Percentiles rank a stretch among this genome's conserved stretches.
Conservation (phyloP, 148 eudicot species). For the Rhododendron ovatum region DNA sequence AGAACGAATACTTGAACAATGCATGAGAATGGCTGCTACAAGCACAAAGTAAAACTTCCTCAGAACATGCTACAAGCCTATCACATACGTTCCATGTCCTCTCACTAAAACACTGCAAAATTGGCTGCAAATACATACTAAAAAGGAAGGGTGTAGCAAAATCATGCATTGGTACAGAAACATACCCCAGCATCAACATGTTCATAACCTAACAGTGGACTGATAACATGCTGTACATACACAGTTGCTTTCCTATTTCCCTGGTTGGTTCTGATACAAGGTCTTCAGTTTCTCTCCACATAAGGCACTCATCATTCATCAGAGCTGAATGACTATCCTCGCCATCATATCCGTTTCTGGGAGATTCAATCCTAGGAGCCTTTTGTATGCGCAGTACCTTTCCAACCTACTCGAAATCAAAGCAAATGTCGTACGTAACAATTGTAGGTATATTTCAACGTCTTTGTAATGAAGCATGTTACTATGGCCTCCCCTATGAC, state of each 20-base stretch:
- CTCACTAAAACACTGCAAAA: too few species aligned
- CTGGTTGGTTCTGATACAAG: conserved; percentile 49
- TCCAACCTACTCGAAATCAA: conserved; percentile 11
- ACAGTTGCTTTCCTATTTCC: conserved; percentile 62
- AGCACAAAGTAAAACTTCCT: too few species aligned
- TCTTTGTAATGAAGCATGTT: neutral
- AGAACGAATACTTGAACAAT: too few species aligned
- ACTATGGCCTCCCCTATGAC: neutral
- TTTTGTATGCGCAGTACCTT: conserved; percentile 25
- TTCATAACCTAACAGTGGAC: conserved; percentile 21
- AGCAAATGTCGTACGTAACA: neutral
- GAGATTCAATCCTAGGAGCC: conserved; percentile 17
- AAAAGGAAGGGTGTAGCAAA: too few species aligned
- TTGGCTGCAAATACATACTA: too few species aligned
- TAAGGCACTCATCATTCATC: conserved; percentile 51
- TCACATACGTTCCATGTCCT: too few species aligned
- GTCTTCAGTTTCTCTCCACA: conserved; percentile 60
- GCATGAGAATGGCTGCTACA: too few species aligned
- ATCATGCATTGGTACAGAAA: too few species aligned
- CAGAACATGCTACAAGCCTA: too few species aligned
- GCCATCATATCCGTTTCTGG: conserved; percentile 36
- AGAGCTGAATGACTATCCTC: conserved; percentile 41
- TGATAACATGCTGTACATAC: conserved; percentile 68
- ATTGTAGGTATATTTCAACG: neutral
- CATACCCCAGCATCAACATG: too few species aligned